phyloP scores from a whole-genome alignment of 306 rosid genomes.

The Vigna angularis region DNA sequence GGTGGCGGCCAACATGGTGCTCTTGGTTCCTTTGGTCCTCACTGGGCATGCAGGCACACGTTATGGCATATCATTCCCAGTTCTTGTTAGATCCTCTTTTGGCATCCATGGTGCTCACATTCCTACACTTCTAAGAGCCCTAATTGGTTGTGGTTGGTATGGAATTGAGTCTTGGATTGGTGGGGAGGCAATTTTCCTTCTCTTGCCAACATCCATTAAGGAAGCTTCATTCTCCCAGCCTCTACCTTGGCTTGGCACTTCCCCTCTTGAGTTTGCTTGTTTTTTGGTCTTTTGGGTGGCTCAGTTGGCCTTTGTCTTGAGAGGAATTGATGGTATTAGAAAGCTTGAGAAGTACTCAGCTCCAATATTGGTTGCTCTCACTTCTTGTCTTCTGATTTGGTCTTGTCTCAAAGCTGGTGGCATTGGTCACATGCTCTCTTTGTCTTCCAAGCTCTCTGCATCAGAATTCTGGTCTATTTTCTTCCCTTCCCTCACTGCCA shows the following conservation, averaged over 20 bases:
- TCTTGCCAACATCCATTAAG: constrained; percentile 65
- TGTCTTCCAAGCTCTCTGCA: constrained; percentile 67
- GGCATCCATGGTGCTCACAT: constrained; percentile 88
- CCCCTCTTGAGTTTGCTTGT: constrained; percentile 81
- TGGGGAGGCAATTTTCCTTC: constrained; percentile 86
- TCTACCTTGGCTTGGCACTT: constrained; percentile 84
- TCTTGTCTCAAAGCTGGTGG: constrained; percentile 79
- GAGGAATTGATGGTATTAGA: constrained; percentile 85
- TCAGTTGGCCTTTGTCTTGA: constrained; percentile 73
- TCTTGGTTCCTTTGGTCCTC: constrained; percentile 65
- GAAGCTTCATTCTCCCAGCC: constrained; percentile 40
- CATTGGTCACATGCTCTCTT: constrained; percentile 72
- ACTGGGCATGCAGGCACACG: constrained; percentile 85
- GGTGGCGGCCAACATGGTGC: constrained; percentile 65
- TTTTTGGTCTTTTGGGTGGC: constrained; percentile 70
- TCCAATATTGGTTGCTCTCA: constrained; percentile 72
- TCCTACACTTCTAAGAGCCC: constrained; percentile 79
- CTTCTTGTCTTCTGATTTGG: constrained; percentile 70
- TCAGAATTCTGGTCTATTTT: constrained; percentile 77
- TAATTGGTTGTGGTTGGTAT: constrained; percentile 97
- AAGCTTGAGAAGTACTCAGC: constrained; percentile 85
- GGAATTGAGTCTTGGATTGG: constrained; percentile 98
- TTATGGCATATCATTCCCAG: constrained; percentile 89
- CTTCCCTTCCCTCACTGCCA: constrained; percentile 89
- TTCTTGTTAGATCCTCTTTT: constrained; percentile 82